Evolutionary conservation across 1,284 basidiomycete genomes (phyloP), one percentile per base, ranked within the genome.

Genomic region (Marasmius sp.): DNA sequence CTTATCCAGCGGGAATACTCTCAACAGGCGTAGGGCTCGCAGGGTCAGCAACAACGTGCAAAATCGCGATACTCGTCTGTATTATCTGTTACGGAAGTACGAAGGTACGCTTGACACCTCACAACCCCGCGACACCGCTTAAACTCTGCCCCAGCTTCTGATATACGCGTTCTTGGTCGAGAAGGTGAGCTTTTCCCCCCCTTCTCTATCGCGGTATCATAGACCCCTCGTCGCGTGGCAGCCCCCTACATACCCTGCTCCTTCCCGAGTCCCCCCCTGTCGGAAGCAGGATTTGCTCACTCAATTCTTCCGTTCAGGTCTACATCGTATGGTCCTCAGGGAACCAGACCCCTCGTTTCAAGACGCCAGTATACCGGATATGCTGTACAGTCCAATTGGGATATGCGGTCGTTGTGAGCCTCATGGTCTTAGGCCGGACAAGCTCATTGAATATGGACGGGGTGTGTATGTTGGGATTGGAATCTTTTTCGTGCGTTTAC

Each of bases 91-190:
- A 36, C 14, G 52, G 52, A 38, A 54, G 27, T 37, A 37, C 33
- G n/a, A 54, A 54, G 52, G 52, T 54, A 36, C 18, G 36, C 34
- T 37, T 20, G 16, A 6, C 6, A 16, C 38, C 18, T 27, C 45
- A 27, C 12, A 33, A 20, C 3, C 1, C 12, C n/a, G 2, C 22
- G 7, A 34, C 37, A 20, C 14, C 16, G 20, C 12, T 33, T 18
- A 38, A 9, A 14, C 16, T 16, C 5, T 49, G 37, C 27, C n/a
- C 22, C 34, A 62, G 61, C 37, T 58, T 37, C 39, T 62, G 12
- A 62, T 62, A n/a, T 62, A 62, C 51, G 61, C 49, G 10, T 62
- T 62, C 37, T 48, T 62, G 16, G 57, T 59, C 38, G 57, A 62
- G 49, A 58, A 54, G 56, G 60, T 61, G 36, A 18, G 33, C 39